Evolutionary conservation across 768 basidiomycete genomes (phyloP), one percentile per base, ranked within the genome.

Genomic region (Suillus bovinus): DNA sequence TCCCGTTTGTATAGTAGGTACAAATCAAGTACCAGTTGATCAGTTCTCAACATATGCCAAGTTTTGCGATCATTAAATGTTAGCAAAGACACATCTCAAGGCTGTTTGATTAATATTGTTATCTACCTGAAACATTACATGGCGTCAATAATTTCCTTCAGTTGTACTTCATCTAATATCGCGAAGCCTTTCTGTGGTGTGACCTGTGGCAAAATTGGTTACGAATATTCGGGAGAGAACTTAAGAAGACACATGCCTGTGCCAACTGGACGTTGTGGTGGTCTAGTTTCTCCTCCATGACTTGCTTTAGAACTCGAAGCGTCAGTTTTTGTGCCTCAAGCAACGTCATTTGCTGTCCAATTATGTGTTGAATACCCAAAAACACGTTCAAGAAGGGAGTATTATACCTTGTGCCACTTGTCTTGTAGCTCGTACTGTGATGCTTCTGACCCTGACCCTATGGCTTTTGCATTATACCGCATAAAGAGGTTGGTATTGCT

Each of bases 211-310:
- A 58, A 50, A 38, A 44, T 63, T 36, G 60, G 44, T 42, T 54
- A 52, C 59, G 38, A 13, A 39, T 17, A 29, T 24, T 16, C 38
- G 36, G 3, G 22, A 17, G 33, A 59, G 7, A 11, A 58, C 13
- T 24, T 29, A 61, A 58, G 53, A 20, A 61, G 58, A 24, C 36
- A 76, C 81, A 36, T 59, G 91, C 96, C 83, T 96, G 94, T 58
- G 96, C 95, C 16, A 99, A 82, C 76, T 99, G 96, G 29, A 99
- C 96, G 68, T 99, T 99, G 79, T 98, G 96, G 69, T 97, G 93
- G 77, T 99, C 96, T 47, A 99, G 85, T 75, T 97, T 98, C 80
- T 99, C 97, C 76, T 99, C 97, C 97, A 99, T 99, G 49, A 99
- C 97, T 79, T 99, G 95, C 79, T 99, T 99, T 65, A 99, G 80